Percentiles rank a stretch among this genome's conserved stretches.
Evolutionary conservation across 352 stramenopile species (phyloP).

Genomic region (Blastocystis sp.): DNA sequence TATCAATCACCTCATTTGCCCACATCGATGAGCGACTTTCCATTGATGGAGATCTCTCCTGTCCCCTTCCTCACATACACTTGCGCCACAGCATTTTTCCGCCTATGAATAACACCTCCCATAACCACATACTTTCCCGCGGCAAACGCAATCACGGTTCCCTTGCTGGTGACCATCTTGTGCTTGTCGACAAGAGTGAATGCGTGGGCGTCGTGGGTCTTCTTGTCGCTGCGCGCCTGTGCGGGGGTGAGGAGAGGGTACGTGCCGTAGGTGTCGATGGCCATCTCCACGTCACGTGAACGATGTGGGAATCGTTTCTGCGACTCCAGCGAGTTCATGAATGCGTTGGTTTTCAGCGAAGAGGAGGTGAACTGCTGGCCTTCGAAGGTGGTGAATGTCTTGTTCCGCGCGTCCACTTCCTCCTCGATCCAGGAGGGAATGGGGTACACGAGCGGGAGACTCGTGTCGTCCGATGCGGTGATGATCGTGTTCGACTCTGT

Average conservation of each 20-base stretch:
- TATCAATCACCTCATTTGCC: constrained; percentile 71
- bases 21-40: constrained; percentile 81
- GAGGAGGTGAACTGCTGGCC: background rate
- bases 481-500: constrained; percentile 24
- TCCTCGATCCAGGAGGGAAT: constrained; percentile 32
- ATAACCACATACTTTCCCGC: background rate
- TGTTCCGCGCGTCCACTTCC: background rate
- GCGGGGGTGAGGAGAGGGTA: background rate
- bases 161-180: background rate
- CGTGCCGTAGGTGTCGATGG: constrained; percentile 62
- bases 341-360: background rate
- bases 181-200: background rate
- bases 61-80: constrained; percentile 86
- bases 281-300: constrained; percentile 65
- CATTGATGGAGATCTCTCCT: constrained; percentile 83
- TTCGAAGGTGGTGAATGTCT: background rate
- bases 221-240: background rate
- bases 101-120: constrained; percentile 63
- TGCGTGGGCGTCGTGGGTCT: background rate
- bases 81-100: constrained; percentile 84
- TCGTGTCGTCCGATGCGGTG: background rate
- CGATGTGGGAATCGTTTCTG: background rate
- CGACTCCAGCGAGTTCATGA: background rate
- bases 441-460: background rate
- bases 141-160: background rate